Percentiles rank a stretch among this genome's conserved stretches.
Conservation (phyloP, 345 rosid species). For the Gynandropsis gynandra region DNA sequence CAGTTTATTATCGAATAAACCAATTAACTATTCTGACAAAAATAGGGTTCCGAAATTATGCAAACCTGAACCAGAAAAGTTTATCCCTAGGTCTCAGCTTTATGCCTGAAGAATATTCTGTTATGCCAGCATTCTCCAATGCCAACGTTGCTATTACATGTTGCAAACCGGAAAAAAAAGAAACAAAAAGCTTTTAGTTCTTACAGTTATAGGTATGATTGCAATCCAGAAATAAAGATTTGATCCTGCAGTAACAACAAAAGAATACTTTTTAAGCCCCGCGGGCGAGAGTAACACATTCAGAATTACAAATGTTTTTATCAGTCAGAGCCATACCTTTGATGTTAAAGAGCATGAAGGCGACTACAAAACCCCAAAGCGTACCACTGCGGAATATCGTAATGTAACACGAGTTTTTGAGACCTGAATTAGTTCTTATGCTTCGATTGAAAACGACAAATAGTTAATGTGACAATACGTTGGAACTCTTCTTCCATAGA, state of each 20-base stretch:
- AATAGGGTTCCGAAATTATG: too few relatives aligned
- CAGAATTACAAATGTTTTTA: too few relatives aligned
- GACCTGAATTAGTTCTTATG: neutral
- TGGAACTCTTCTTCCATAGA: slow-evolving; percentile 96
- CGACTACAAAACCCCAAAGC: slow-evolving; percentile 98
- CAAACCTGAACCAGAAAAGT: too few relatives aligned
- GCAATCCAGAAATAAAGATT: slow-evolving; percentile 98
- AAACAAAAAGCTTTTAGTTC: slow-evolving; percentile 30
- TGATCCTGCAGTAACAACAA: slow-evolving; percentile 52
- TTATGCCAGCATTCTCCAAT: too few relatives aligned
- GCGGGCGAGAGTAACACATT: too few relatives aligned
- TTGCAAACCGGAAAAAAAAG: slow-evolving; percentile 62
- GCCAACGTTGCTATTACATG: too few relatives aligned
- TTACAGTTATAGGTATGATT: slow-evolving; percentile 69
- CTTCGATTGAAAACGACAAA: neutral
- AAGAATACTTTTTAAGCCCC: too few relatives aligned
- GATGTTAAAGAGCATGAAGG: slow-evolving; percentile 85
- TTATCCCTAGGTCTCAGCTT: too few relatives aligned
- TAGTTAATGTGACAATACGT: slow-evolving; percentile 59
- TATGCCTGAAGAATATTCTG: too few relatives aligned
- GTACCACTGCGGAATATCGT: slow-evolving; percentile 54
- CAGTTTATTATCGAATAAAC: too few relatives aligned
- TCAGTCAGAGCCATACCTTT: slow-evolving; percentile 42
- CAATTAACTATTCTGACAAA: too few relatives aligned
- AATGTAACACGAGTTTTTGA: neutral